Conservation (phyloP, 1,284 basidiomycete genomes). For the Sphagnurus paluster region DNA sequence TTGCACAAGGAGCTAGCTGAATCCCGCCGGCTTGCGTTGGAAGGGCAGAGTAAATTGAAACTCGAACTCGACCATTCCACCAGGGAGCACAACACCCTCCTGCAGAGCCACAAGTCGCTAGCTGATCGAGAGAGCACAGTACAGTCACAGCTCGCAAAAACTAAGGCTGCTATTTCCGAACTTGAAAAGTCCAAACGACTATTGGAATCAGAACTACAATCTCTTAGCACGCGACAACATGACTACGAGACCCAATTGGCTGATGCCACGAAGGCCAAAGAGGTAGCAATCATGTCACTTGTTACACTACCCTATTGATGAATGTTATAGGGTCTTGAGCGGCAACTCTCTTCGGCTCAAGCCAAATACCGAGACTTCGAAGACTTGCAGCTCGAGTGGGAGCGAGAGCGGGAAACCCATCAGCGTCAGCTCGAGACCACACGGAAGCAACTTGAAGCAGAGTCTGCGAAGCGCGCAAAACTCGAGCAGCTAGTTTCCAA, state of each 20-base stretch:
- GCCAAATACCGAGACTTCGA: constrained; percentile 84
- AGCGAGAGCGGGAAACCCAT: constrained; percentile 78
- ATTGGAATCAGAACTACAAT: constrained; percentile 76
- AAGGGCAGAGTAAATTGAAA: constrained; percentile 68
- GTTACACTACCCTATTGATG: constrained; percentile 4
- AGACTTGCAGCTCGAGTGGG: constrained; percentile 81
- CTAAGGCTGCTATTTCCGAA: constrained; percentile 55
- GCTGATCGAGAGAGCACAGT: constrained; percentile 54
- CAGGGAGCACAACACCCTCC: constrained; percentile 57
- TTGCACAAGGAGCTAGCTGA: constrained; percentile 64
- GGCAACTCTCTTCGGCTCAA: constrained; percentile 72
- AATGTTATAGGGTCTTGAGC: constrained; percentile 63
- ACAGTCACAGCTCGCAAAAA: constrained; percentile 53
- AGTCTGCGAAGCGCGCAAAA: constrained; percentile 68
- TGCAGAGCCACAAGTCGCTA: constrained; percentile 64
- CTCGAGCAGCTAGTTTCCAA: constrained; percentile 68
- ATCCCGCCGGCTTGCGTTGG: constrained; percentile 54
- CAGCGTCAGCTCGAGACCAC: constrained; percentile 71
- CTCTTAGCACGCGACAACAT: constrained; percentile 69
- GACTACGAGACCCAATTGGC: constrained; percentile 70
- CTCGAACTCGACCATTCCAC: constrained; percentile 62
- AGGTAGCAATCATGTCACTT: constrained; percentile 48
- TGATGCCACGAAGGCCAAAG: constrained; percentile 64
- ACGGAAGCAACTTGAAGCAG: constrained; percentile 69
- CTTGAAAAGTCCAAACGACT: constrained; percentile 73